Conservation (phyloP, 1,284 basidiomycete species). For the Puccinia polysora region DNA sequence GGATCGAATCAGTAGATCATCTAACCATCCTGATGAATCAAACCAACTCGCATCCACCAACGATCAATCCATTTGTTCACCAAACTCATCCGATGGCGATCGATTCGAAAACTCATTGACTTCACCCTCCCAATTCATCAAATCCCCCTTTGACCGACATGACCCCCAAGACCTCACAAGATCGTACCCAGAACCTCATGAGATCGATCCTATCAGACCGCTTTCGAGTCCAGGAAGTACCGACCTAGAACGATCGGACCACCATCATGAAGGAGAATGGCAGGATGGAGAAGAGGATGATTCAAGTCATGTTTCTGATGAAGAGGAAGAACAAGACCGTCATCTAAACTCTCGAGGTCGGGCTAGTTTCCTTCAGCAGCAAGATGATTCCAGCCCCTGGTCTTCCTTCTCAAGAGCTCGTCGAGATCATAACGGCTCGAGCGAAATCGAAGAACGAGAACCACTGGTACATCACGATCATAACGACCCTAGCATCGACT, state of each 20-base stretch:
- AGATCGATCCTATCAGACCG: too few relatives aligned
- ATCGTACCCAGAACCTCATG: too few relatives aligned
- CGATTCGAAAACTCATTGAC: conserved; percentile 11
- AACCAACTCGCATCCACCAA: too few relatives aligned
- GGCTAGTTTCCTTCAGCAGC: not conserved
- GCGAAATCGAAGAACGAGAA: not conserved
- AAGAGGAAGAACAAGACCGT: not conserved
- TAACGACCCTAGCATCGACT: not conserved
- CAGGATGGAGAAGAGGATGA: too few relatives aligned
- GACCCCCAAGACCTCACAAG: too few relatives aligned
- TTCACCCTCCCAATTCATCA: conserved; percentile 6
- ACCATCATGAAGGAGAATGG: too few relatives aligned
- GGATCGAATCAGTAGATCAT: not conserved
- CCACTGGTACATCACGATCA: not conserved
- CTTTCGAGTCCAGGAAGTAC: too few relatives aligned
- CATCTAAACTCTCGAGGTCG: not conserved
- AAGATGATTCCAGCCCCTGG: not conserved
- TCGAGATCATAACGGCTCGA: not conserved
- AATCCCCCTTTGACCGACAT: not conserved
- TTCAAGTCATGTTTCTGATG: too few relatives aligned
- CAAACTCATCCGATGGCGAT: conserved; percentile 17
- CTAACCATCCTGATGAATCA: conserved; percentile 1
- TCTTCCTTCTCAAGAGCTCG: not conserved
- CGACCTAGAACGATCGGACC: too few relatives aligned
- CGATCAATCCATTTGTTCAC: too few relatives aligned